These are phyloP conservation scores for Coemansia sp. DNA, from an alignment of 192 early-diverging fungal genomes.

Conservation along the genomic window DNA sequence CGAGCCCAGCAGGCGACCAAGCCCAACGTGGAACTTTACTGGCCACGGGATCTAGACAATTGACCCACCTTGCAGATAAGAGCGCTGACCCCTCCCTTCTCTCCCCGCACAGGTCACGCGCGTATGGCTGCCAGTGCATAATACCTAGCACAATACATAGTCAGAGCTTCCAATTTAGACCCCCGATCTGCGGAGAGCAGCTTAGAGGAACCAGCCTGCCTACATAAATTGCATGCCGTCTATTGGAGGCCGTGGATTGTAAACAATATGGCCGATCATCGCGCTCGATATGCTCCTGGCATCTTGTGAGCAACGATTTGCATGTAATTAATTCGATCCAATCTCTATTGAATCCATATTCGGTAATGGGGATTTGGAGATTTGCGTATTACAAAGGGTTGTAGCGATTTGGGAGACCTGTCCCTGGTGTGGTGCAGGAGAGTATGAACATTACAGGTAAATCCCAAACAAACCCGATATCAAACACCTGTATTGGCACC, in stretches of 20 bases:
- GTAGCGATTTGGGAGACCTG: neutral
- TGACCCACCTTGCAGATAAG: neutral
- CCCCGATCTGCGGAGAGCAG: neutral
- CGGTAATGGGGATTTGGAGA: neutral
- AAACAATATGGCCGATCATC: neutral
- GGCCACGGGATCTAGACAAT: constrained; percentile 7
- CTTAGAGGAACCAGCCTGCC: neutral
- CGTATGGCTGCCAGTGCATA: neutral
- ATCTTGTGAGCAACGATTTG: neutral
- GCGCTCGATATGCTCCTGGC: neutral
- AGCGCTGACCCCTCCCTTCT: neutral
- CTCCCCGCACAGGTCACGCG: neutral
- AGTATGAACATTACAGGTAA: neutral
- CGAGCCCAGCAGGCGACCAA: constrained; percentile 3
- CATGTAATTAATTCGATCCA: neutral
- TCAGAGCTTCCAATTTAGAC: neutral
- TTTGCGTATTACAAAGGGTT: neutral
- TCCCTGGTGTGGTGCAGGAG: neutral
- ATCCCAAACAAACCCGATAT: neutral
- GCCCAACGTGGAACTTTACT: neutral
- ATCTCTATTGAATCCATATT: neutral
- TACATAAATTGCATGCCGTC: no score
- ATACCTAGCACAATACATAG: neutral
- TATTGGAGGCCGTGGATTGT: neutral
- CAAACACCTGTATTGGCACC: no score